phyloP scores from a whole-genome alignment of 116 monocot species.

The Iris pallida region DNA sequence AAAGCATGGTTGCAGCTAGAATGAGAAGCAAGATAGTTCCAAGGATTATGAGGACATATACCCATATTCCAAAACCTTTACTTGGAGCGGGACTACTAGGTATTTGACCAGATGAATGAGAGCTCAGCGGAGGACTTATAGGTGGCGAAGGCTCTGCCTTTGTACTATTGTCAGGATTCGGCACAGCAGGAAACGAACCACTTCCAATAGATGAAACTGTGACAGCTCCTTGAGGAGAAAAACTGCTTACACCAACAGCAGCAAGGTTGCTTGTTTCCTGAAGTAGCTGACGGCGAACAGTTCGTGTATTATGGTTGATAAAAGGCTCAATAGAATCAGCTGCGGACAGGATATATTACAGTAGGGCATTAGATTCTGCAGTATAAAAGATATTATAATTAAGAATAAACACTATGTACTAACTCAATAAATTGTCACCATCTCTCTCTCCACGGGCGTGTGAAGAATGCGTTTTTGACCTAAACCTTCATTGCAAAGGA shows the following conservation, averaged over 20 bases:
- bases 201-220: constrained; percentile 50
- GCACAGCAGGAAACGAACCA: constrained; percentile 52
- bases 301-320: constrained; percentile 12
- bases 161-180: constrained; percentile 1
- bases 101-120: not conserved
- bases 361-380: not conserved
- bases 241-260: constrained; percentile 26
- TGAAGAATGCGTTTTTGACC: constrained; percentile 6
- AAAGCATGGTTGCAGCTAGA: constrained; percentile 12
- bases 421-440: constrained; percentile 22
- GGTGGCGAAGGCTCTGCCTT: not conserved
- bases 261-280: constrained; percentile 47
- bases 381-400: not conserved
- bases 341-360: not conserved
- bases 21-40: constrained; percentile 31
- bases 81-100: not conserved
- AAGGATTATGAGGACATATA: constrained; percentile 16
- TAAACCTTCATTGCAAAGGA: constrained; percentile 16
- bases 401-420: not conserved
- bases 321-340: constrained; percentile 14
- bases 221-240: constrained; percentile 11
- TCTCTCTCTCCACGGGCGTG: constrained; percentile 10
- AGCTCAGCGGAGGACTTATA: not conserved
- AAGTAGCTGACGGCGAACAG: constrained; percentile 42
- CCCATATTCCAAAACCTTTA: constrained; percentile 4